Evolutionary conservation across 1,139 yeast species (phyloP).

Genomic region (Saccharomyces hybrid): DNA sequence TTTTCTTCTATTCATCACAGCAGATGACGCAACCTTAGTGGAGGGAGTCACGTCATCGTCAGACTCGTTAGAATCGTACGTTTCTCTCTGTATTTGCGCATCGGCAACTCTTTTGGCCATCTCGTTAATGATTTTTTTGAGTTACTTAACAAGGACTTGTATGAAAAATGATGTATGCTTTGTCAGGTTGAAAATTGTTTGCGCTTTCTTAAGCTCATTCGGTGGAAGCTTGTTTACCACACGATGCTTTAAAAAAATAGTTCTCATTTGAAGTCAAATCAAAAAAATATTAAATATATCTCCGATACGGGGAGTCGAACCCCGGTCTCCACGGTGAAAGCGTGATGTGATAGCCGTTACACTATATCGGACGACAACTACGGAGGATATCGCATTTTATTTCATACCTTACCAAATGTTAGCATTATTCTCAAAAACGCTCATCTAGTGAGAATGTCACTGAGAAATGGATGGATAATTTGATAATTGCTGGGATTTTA

Average conservation of each 20-base stretch:
- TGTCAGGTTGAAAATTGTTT: background rate
- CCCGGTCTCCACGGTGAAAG: constrained; percentile 33
- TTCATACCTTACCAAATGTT: no score
- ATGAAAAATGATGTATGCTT: background rate
- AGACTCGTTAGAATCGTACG: constrained; percentile 31
- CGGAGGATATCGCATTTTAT: background rate
- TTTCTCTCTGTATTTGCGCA: constrained; percentile 47
- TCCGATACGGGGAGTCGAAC: constrained; percentile 33
- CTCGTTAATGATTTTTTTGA: background rate
- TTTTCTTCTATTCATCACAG: constrained; percentile 60
- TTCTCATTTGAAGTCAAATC: background rate
- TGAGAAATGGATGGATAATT: no score
- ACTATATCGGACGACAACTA: constrained; percentile 24
- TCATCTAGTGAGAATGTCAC: no score
- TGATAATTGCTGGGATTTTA: no score
- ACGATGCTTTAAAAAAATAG: background rate
- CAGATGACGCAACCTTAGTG: constrained; percentile 48
- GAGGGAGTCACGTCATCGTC: constrained; percentile 36
- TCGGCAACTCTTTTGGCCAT: constrained; percentile 68
- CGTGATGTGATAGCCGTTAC: constrained; percentile 33
- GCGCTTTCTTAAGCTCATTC: background rate
- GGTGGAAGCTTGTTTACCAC: background rate
- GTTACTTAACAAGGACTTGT: background rate
- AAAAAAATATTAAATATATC: constrained; percentile 7
- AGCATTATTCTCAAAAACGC: no score